These are phyloP conservation scores for Cladobotryum mycophilum DNA, from an alignment of 2,329 filamentous ascomycete genomes.

Conservation along the genomic window DNA sequence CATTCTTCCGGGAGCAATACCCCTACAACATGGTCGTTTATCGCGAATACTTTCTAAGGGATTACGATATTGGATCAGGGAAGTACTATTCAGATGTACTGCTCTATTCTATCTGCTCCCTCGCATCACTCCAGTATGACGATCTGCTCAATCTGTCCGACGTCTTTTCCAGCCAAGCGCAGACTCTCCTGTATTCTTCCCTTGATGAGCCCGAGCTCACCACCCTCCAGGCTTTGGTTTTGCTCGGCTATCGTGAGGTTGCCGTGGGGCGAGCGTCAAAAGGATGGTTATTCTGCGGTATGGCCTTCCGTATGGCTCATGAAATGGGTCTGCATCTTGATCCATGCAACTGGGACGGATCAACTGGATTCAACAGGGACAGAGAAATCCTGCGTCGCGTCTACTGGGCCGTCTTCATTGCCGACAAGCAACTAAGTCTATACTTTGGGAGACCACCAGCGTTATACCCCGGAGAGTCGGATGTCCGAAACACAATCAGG, in stretches of 20 bases:
- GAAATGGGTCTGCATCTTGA: constrained; percentile 49
- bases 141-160: constrained; percentile 34
- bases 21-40: constrained; percentile 45
- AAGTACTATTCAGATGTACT: constrained; percentile 45
- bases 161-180: constrained; percentile 39
- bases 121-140: constrained; percentile 41
- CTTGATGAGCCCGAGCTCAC: constrained; percentile 43
- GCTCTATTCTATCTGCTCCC: constrained; percentile 42
- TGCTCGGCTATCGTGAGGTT: constrained; percentile 42
- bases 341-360: constrained; percentile 42
- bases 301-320: constrained; percentile 45
- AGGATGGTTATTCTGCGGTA: constrained; percentile 46
- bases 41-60: constrained; percentile 43
- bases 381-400: constrained; percentile 42
- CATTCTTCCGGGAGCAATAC: constrained; percentile 43
- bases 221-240: constrained; percentile 37
- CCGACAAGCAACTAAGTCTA: constrained; percentile 44
- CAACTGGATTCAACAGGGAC: constrained; percentile 32
- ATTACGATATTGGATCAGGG: constrained; percentile 40
- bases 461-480: constrained; percentile 42
- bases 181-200: constrained; percentile 37
- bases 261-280: constrained; percentile 42
- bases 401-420: constrained; percentile 46
- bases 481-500: constrained; percentile 42
- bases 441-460: constrained; percentile 47